Evolutionary conservation across 768 basidiomycete genomes (phyloP), one percentile per base, ranked within the genome.

Genomic region (Strobilomyces confusus): DNA sequence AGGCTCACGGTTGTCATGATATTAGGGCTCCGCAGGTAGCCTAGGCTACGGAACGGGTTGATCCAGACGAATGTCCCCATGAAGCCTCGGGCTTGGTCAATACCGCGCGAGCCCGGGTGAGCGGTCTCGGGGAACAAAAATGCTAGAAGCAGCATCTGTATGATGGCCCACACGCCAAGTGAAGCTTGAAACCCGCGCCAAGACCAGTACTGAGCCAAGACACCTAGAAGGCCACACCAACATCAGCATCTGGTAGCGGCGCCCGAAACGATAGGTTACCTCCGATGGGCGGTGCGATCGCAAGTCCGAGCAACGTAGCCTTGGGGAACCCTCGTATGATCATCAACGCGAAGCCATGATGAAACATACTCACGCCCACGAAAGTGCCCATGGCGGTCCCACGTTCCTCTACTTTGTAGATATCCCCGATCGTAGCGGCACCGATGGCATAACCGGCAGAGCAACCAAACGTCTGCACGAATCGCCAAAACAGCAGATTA

Each of bases 121-220:
- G 77, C 80, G 3, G 86, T 88, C 59, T 89, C 87, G 0, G 86
- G 86, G n/a, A 86, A 75, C 47, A 75, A 75, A 5, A 77, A 40
- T 1, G 63, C 46, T 30, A 86, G 72, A 5, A 70, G 55, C 7
- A 76, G 8, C 33, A 80, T 71, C 2, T 73, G 69, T 1, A 75
- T 13, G 0, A 78, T 34, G 2, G 76, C 78, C 36, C 71, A 64
- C 0, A 73, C 34, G 3, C 76, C 78, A 0, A 88, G 53, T 0
- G 61, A 58, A 9, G 68, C 61, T 62, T 89, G 85, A 65, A 85
- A 78, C 4, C 74, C 56, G 0, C 87, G 77, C 86, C 87, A 89
- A 0, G 86, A 87, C 32, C 75, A 75, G 56, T 84, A 86, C 48
- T 84, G 72, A 0, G 85, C 75, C 0, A 76, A 71, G 25, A 75